phyloP scores from a whole-genome alignment of 2,329 filamentous ascomycete species.

The Pestalotiopsis sp. region DNA sequence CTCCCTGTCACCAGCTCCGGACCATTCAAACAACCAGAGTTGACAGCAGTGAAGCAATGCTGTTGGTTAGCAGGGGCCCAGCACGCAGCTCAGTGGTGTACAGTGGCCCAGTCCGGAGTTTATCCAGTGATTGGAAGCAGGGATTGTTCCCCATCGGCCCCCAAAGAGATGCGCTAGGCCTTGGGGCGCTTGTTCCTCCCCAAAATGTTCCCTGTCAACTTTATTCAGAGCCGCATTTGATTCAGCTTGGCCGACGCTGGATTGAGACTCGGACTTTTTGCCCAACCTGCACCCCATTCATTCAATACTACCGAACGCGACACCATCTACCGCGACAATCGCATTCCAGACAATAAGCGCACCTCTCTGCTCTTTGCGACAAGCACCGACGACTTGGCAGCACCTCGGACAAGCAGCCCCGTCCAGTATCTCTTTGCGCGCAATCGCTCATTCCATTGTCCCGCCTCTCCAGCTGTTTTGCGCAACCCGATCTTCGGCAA shows the following conservation, averaged over 20 bases:
- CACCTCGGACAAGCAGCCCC: not conserved
- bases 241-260: not conserved
- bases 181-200: not conserved
- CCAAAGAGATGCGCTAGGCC: conserved; percentile 1
- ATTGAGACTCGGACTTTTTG: not conserved
- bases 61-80: not conserved
- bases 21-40: not conserved
- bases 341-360: not conserved
- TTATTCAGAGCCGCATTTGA: conserved; percentile 10
- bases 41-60: not conserved
- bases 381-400: not conserved
- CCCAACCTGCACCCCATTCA: not conserved
- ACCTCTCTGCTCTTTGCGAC: not conserved
- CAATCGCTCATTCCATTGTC: not conserved
- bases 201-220: conserved; percentile 9
- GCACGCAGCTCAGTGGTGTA: not conserved
- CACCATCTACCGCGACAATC: not conserved
- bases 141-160: not conserved
- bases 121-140: not conserved
- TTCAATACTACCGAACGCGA: not conserved
- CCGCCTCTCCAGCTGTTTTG: not conserved
- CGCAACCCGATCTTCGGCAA: not conserved
- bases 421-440: not conserved
- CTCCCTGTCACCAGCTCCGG: not conserved
- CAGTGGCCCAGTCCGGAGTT: not conserved